These are phyloP conservation scores for Flaveria brownii DNA, from an alignment of 129 eudicot species.

Conservation along the genomic window DNA sequence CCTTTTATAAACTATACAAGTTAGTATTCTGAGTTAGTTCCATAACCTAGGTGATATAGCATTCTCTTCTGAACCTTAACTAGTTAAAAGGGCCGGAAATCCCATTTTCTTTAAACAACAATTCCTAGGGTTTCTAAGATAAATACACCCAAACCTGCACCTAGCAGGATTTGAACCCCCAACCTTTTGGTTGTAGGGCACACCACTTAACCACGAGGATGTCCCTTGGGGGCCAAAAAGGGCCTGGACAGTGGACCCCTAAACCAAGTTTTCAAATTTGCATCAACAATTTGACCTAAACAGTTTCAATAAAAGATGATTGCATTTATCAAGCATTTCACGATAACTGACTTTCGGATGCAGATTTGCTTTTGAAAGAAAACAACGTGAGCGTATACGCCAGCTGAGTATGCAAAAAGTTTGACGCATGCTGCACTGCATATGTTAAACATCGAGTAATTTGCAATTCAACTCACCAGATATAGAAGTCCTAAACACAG, in stretches of 20 bases:
- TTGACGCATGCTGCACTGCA: background rate
- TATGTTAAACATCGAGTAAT: background rate
- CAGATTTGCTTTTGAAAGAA: constrained; percentile 5
- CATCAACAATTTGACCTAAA: background rate
- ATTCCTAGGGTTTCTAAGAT: no score
- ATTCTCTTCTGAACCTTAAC: constrained; percentile 6
- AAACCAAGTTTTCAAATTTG: background rate
- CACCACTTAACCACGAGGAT: no score
- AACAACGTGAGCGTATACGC: background rate
- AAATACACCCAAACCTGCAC: no score
- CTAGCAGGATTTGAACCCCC: no score
- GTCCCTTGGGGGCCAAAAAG: no score
- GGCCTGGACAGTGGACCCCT: background rate
- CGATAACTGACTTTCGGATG: background rate
- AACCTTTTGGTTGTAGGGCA: no score
- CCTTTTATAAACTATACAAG: background rate
- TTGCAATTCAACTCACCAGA: constrained; percentile 3
- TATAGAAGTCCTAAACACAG: constrained; percentile 19
- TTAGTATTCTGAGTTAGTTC: background rate
- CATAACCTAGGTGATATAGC: background rate
- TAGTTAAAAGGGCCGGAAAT: background rate
- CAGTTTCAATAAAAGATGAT: background rate
- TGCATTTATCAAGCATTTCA: background rate
- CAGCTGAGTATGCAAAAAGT: background rate
- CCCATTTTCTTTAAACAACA: no score